Evolutionary conservation across 2,329 filamentous ascomycete genomes (phyloP), one percentile per base, ranked within the genome.

Genomic region (Epichloe glyceriae): DNA sequence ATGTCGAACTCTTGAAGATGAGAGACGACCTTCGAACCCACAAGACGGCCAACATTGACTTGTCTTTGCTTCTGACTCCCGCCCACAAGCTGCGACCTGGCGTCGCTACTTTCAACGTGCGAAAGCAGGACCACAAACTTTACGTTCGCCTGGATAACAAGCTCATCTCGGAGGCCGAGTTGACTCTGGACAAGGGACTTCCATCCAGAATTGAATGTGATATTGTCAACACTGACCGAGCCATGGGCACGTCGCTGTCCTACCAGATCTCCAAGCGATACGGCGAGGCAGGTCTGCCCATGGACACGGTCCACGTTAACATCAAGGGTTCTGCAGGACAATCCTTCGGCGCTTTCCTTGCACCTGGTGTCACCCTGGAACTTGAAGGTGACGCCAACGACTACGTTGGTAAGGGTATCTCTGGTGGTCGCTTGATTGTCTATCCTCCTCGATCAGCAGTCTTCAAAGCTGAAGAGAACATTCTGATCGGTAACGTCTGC

Each of bases 271-370:
- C 88, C 61, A 91, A 90, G 73, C 80, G 86, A 52, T 95, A 91
- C 60, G 90, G 91, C 53, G 88, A 95, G 70, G 82, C 82, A 59
- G 91, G 91, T 60, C 73, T 97, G 47, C 90, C 90, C 7, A 82
- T 88, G 66, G 91, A 96, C 64, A 96, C 91, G 19, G 88, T 97
- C 51, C 91, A 97, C 63, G 88, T 88, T 65, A 96, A 95, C 64
- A 93, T 96, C 67, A 90, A 93, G 75, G 91, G 91, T 43, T 96
- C 91, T 50, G 91, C 91, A 57, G 91, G 91, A 61, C 91, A 97
- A 69, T 96, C 91, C 1, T 97, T 97, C 61, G 91, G 91, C 72
- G 90, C 90, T 47, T 96, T 86, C 76, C 78, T 96, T 52, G 90
- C 91, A 44, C 87, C 90, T 54, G 91, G 91, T 78, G 83, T 96